Percentiles rank a stretch among this genome's conserved stretches.
Evolutionary conservation across 169 alveolate genomes (phyloP).

Genomic region (Hepatocystis sp.): DNA sequence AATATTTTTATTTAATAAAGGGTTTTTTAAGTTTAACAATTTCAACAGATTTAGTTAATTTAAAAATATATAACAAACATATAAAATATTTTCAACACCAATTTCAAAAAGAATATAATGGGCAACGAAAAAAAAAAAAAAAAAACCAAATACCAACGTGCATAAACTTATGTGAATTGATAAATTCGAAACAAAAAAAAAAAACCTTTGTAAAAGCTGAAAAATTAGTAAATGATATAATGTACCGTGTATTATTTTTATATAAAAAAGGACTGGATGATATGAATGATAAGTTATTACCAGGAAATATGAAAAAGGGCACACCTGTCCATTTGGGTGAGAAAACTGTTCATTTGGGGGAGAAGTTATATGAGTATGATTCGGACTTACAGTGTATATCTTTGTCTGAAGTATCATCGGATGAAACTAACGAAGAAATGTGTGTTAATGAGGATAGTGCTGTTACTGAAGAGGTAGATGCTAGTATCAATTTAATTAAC

Average conservation of each 20-base stretch:
- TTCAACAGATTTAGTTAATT: slow-evolving; percentile 29
- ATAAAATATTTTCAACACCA: slow-evolving; percentile 13
- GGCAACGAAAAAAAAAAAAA: background rate
- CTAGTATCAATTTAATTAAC: too few relatives aligned
- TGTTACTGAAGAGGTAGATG: too few relatives aligned
- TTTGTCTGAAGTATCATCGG: slow-evolving; percentile 72
- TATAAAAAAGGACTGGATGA: slow-evolving; percentile 52
- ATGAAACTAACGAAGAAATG: slow-evolving; percentile 2
- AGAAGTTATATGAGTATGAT: slow-evolving; percentile 20
- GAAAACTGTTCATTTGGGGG: too few relatives aligned
- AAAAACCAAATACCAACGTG: background rate
- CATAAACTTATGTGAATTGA: background rate
- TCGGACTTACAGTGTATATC: slow-evolving; percentile 65
- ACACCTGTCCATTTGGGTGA: too few relatives aligned
- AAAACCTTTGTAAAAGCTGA: slow-evolving; percentile 50
- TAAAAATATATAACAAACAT: slow-evolving; percentile 27
- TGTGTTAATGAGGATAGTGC: slow-evolving; percentile 20
- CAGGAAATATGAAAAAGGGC: too few relatives aligned
- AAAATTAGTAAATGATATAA: slow-evolving; percentile 32
- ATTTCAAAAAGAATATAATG: too few relatives aligned
- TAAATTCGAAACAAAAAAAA: background rate
- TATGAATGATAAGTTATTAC: too few relatives aligned
- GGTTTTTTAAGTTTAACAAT: slow-evolving; percentile 43
- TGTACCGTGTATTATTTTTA: slow-evolving; percentile 33
- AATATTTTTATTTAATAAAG: slow-evolving; percentile 14